Conservation (phyloP, 148 eudicot species). For the Arbutus unedo region DNA sequence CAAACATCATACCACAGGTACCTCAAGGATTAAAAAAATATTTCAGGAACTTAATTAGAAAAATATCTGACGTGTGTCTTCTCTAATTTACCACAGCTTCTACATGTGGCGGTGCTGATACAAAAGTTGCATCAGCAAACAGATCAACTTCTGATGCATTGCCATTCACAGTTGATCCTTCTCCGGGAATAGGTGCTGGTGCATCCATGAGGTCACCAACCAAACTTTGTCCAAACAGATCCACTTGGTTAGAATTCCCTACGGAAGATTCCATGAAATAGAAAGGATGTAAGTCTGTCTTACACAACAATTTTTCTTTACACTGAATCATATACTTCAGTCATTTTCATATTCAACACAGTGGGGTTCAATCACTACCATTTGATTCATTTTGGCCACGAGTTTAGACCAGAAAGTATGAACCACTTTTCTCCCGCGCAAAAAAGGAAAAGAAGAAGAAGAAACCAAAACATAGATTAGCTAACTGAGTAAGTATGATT, state of each 20-base stretch:
- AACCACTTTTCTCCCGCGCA: neutral
- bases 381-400: neutral
- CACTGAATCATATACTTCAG: neutral
- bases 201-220: conserved; percentile 71
- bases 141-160: conserved; percentile 72
- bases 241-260: conserved; percentile 59
- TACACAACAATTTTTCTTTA: neutral
- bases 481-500: neutral
- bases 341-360: neutral
- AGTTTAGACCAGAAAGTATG: neutral
- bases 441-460: neutral
- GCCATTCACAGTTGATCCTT: conserved; percentile 31
- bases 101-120: conserved; percentile 65
- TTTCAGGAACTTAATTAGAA: neutral
- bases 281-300: conserved; percentile 9
- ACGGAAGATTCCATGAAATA: conserved; percentile 56
- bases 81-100: conserved; percentile 39
- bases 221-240: conserved; percentile 76
- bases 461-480: neutral
- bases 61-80: conserved; percentile 50
- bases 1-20: neutral
- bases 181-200: conserved; percentile 49
- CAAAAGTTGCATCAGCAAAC: conserved; percentile 93
- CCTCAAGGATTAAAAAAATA: neutral
- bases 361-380: neutral